These are phyloP conservation scores for Fusarium pininemorale DNA, from an alignment of 2,329 filamentous ascomycete species.

Conservation along the genomic window DNA sequence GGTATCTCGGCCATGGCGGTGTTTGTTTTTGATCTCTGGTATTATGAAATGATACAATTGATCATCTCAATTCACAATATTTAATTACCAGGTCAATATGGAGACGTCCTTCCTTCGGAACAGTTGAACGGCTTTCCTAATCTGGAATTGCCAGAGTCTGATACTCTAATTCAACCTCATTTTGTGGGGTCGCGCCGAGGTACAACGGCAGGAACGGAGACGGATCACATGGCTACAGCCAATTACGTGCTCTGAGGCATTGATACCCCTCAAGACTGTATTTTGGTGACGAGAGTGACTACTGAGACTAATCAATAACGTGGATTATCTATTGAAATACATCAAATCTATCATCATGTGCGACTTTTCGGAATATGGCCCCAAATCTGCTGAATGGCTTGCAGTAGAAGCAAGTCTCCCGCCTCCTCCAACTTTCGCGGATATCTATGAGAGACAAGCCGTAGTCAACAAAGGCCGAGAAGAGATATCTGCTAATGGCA, in stretches of 20 bases:
- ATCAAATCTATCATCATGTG: constrained; percentile 14
- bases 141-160: not conserved
- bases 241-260: not conserved
- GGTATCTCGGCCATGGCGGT: constrained; percentile 14
- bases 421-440: not conserved
- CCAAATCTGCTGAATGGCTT: constrained; percentile 55
- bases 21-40: not conserved
- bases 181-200: constrained; percentile 3
- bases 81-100: not conserved
- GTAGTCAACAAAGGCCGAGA: constrained; percentile 20
- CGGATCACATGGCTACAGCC: not conserved
- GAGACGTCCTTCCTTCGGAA: not conserved
- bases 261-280: not conserved
- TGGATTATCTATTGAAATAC: not conserved
- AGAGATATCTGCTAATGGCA: constrained; percentile 7
- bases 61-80: not conserved
- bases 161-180: not conserved
- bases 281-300: not conserved
- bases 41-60: not conserved
- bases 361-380: constrained; percentile 50
- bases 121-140: not conserved
- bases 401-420: constrained; percentile 44
- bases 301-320: not conserved
- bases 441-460: constrained; percentile 13
- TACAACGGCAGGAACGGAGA: not conserved